These are phyloP conservation scores for Grammothele lineata DNA, from an alignment of 768 basidiomycete species.

Conservation along the genomic window DNA sequence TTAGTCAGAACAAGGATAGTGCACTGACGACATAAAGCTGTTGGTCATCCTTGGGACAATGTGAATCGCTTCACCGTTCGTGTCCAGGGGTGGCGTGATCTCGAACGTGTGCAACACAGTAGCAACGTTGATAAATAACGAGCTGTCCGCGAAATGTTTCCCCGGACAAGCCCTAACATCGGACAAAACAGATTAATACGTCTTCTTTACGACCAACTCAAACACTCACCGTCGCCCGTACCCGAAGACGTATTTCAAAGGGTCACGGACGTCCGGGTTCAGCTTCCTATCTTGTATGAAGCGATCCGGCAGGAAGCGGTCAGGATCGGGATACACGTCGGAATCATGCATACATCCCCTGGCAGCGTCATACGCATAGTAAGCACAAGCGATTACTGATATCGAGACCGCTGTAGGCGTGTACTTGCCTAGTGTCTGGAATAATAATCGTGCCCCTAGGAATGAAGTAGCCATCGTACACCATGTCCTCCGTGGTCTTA, in stretches of 20 bases:
- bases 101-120: slow-evolving; percentile 10
- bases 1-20: too few species aligned
- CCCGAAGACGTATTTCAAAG: slow-evolving; percentile 19
- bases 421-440: slow-evolving; percentile 20
- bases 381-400: too few species aligned
- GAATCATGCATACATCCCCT: slow-evolving; percentile 77
- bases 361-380: neutral
- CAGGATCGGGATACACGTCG: slow-evolving; percentile 80
- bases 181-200: neutral
- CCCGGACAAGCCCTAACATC: slow-evolving; percentile 8
- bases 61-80: neutral
- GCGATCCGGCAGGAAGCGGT: slow-evolving; percentile 79
- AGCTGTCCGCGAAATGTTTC: slow-evolving; percentile 7
- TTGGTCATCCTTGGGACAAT: neutral
- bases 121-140: slow-evolving; percentile 12
- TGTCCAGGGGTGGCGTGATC: slow-evolving; percentile 8
- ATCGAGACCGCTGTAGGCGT: too few species aligned
- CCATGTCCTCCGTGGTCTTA: slow-evolving; percentile 21
- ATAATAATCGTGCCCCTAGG: slow-evolving; percentile 22
- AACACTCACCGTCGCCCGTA: slow-evolving; percentile 16
- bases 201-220: too few species aligned
- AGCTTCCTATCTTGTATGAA: slow-evolving; percentile 52
- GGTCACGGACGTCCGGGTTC: slow-evolving; percentile 44
- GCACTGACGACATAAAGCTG: neutral
- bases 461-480: slow-evolving; percentile 20